Percentiles rank a stretch among this genome's conserved stretches.
Conservation (phyloP, 345 rosid species). For the Salix dunnii region DNA sequence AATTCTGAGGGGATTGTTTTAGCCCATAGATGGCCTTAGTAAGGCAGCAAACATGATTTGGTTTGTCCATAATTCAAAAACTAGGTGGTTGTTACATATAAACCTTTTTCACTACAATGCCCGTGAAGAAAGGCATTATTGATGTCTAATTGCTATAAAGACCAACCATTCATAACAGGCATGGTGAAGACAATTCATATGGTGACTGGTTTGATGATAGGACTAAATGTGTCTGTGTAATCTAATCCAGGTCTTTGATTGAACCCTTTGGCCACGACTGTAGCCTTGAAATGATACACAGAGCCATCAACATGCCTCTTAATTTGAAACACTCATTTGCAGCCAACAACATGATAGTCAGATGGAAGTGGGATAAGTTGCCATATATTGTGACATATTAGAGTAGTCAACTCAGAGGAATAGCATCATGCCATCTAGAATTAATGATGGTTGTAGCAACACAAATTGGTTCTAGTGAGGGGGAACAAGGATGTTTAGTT, state of each 20-base stretch:
- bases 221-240: not conserved
- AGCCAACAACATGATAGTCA: too few species aligned
- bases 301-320: rapidly evolving
- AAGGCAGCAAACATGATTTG: not conserved
- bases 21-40: too few species aligned
- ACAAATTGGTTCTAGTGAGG: not conserved
- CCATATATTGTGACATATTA: too few species aligned
- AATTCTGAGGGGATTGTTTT: too few species aligned
- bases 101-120: too few species aligned
- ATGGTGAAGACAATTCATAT: rapidly evolving
- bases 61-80: too few species aligned
- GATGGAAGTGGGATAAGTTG: too few species aligned
- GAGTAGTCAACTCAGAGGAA: too few species aligned
- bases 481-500: not conserved
- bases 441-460: not conserved
- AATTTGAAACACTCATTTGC: too few species aligned
- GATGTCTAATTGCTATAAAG: rapidly evolving
- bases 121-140: not conserved
- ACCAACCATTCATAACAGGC: not conserved
- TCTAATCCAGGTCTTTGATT: not conserved
- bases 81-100: rapidly evolving
- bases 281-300: not conserved
- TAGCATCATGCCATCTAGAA: too few species aligned
- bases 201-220: too few species aligned
- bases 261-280: too few species aligned